Percentiles rank a stretch among this genome's conserved stretches.
Conservation (phyloP, 257 asterid species). For the Nicotiana sylvestris region DNA sequence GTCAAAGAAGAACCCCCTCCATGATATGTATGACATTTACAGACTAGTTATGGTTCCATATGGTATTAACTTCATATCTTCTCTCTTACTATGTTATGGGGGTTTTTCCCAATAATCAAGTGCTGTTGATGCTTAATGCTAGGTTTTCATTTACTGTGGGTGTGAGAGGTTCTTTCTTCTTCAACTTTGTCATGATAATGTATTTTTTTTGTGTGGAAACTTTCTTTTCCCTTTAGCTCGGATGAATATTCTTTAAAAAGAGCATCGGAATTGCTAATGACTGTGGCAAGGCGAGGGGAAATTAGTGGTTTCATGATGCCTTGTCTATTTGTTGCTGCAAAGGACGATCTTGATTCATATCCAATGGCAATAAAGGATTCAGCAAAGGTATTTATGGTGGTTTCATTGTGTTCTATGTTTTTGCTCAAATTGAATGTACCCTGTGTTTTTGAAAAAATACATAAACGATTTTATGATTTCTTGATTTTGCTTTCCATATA, state of each 20-base stretch:
- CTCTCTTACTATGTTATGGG: neutral
- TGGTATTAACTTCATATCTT: neutral
- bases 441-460: neutral
- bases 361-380: constrained; percentile 60
- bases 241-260: constrained; percentile 64
- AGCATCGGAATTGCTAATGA: constrained; percentile 73
- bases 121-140: neutral
- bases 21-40: neutral
- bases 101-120: neutral
- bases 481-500: neutral
- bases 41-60: neutral
- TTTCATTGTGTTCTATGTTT: neutral
- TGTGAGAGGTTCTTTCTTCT: neutral
- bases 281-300: constrained; percentile 75
- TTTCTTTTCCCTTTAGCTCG: constrained; percentile 46
- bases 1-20: neutral
- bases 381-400: constrained; percentile 48
- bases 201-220: neutral
- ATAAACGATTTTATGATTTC: neutral
- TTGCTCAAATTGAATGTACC: neutral
- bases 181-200: constrained; percentile 1
- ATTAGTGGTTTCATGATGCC: constrained; percentile 74
- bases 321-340: constrained; percentile 89
- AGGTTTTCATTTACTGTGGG: neutral
- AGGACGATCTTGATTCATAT: constrained; percentile 65